phyloP scores from a whole-genome alignment of 202 grass and related monocot species.

The Panicum virgatum region DNA sequence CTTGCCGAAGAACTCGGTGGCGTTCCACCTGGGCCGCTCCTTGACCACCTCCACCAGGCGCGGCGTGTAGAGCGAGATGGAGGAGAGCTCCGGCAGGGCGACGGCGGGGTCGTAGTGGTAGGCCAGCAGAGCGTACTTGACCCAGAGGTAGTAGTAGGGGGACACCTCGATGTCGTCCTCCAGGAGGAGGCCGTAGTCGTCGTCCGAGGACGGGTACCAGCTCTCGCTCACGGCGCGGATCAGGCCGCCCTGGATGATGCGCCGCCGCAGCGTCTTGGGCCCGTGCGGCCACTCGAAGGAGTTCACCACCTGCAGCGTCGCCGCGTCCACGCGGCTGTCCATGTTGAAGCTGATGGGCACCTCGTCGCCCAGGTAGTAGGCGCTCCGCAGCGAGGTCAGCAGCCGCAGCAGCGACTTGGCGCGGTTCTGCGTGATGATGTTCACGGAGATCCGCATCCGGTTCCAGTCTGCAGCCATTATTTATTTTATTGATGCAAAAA shows the following conservation, averaged over 20 bases:
- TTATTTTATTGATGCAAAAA: no score
- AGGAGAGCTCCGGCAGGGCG: slow-evolving; percentile 73
- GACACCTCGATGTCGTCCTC: slow-evolving; percentile 99
- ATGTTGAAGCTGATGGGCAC: slow-evolving; percentile 94
- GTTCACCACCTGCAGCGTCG: slow-evolving; percentile 59
- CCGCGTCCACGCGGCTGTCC: slow-evolving; percentile 87
- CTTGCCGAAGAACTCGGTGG: slow-evolving; percentile 86
- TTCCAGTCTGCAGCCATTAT: slow-evolving; percentile 85
- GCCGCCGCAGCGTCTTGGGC: slow-evolving; percentile 59
- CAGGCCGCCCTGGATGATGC: slow-evolving; percentile 92
- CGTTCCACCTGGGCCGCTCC: slow-evolving; percentile 82
- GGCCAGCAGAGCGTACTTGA: slow-evolving; percentile 86
- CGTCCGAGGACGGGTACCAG: slow-evolving; percentile 80
- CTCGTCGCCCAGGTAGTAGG: slow-evolving; percentile 85
- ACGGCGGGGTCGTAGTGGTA: slow-evolving; percentile 85
- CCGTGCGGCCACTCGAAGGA: slow-evolving; percentile 79
- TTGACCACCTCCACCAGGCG: slow-evolving; percentile 84
- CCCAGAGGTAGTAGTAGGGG: slow-evolving; percentile 95
- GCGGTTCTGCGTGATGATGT: slow-evolving; percentile 94
- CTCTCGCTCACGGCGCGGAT: slow-evolving; percentile 98
- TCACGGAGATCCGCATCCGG: slow-evolving; percentile 83
- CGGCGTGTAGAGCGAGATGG: slow-evolving; percentile 95
- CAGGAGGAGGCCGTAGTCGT: slow-evolving; percentile 84
- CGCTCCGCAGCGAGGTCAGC: slow-evolving; percentile 59
- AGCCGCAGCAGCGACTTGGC: slow-evolving; percentile 62